phyloP scores from a whole-genome alignment of 1,284 basidiomycete genomes.

The Austroboletus novae-zelandiae region DNA sequence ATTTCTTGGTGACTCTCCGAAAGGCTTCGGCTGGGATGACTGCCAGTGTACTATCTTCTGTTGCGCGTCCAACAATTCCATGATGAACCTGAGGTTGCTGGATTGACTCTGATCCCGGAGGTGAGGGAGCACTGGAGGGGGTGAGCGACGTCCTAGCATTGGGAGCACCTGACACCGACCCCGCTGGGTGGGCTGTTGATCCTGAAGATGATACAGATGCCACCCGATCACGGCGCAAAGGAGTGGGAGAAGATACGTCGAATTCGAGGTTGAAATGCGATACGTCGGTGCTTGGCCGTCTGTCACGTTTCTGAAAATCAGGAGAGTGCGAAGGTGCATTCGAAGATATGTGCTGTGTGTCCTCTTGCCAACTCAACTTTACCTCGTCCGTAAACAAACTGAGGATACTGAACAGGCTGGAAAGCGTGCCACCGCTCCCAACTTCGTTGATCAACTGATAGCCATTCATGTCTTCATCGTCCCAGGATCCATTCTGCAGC shows the following conservation, averaged over 20 bases:
- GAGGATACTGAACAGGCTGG: constrained; percentile 94
- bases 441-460: constrained; percentile 95
- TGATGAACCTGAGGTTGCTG: constrained; percentile 42
- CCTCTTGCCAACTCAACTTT: constrained; percentile 87
- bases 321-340: constrained; percentile 17
- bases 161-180: constrained; percentile 31
- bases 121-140: constrained; percentile 17
- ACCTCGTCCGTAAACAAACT: constrained; percentile 96
- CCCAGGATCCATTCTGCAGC: constrained; percentile 61
- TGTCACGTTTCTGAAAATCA: constrained; percentile 29
- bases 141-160: constrained; percentile 17
- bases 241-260: constrained; percentile 30
- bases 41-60: constrained; percentile 93
- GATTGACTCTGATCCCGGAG: constrained; percentile 24
- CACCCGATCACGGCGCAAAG: constrained; percentile 38
- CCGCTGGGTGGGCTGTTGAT: constrained; percentile 58
- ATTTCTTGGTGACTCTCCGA: constrained; percentile 87
- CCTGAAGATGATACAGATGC: constrained; percentile 60
- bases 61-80: constrained; percentile 84
- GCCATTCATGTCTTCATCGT: constrained; percentile 86
- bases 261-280: constrained; percentile 52
- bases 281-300: constrained; percentile 58
- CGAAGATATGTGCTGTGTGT: constrained; percentile 32
- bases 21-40: constrained; percentile 99
- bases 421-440: constrained; percentile 90